These are phyloP conservation scores for Cystobasidium ongulense DNA, from an alignment of 768 basidiomycete genomes.

Conservation along the genomic window DNA sequence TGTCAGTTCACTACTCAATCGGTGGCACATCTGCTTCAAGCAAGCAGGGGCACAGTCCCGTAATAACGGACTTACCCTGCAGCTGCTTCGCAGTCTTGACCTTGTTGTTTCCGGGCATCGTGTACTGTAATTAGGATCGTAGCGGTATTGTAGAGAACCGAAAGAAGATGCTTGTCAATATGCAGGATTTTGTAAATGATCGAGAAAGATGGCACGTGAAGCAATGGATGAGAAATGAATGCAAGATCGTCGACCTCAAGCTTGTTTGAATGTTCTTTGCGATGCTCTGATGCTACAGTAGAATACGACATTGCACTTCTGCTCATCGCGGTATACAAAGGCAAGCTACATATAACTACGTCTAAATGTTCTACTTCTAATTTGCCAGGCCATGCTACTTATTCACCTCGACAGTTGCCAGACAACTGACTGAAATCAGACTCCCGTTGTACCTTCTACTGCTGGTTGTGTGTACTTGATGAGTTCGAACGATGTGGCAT, in stretches of 20 bases:
- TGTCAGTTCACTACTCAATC: not conserved
- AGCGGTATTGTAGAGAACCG: not conserved
- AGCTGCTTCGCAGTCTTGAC: slow-evolving; percentile 14
- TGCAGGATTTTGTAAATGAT: not conserved
- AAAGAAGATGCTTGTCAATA: not conserved
- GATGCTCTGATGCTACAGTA: too few relatives aligned
- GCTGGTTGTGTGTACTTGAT: not conserved
- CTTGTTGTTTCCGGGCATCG: slow-evolving; percentile 22
- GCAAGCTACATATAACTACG: too few relatives aligned
- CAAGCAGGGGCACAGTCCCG: not conserved
- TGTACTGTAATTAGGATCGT: too few relatives aligned
- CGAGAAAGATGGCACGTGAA: not conserved
- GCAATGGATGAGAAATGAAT: not conserved
- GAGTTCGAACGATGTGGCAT: not conserved
- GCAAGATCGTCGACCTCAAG: too few relatives aligned
- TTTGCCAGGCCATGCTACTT: not conserved
- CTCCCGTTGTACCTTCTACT: not conserved
- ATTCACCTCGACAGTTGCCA: not conserved
- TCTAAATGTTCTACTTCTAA: not conserved
- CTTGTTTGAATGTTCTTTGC: too few relatives aligned
- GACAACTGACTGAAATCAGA: too few relatives aligned
- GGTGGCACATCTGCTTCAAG: not conserved
- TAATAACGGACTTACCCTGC: not conserved
- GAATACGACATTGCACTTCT: too few relatives aligned
- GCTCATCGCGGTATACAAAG: too few relatives aligned